A percentile compares a stretch with the other conserved stretches of the same genome.
phyloP scores from a whole-genome alignment of 176 grass and related monocot species.

The Zizania latifolia region DNA sequence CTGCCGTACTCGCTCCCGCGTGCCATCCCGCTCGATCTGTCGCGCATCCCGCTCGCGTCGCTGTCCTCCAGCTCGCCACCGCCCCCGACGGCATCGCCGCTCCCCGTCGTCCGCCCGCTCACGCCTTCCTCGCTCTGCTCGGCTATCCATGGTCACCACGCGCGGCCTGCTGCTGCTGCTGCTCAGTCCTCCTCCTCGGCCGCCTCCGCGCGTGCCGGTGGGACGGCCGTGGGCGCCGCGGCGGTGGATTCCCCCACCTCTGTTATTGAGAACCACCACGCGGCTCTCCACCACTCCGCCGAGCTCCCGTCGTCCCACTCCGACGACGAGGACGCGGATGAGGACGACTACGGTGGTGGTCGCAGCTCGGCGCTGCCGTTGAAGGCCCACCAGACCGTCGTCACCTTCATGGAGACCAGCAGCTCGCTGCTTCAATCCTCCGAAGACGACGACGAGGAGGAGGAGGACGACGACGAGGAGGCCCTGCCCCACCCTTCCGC shows the following conservation, averaged over 20 bases:
- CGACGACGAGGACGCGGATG: constrained; percentile 22
- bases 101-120: constrained; percentile 86
- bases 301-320: constrained; percentile 60
- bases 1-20: constrained; percentile 73
- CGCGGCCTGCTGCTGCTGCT: background rate
- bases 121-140: constrained; percentile 46
- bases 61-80: constrained; percentile 25
- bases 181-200: background rate
- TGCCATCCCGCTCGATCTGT: constrained; percentile 79
- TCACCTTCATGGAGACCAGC: constrained; percentile 47
- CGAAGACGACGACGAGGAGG: constrained; percentile 12
- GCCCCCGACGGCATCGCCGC: constrained; percentile 20
- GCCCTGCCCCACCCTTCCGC: background rate
- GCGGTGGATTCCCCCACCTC: constrained; percentile 67
- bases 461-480: background rate
- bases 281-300: constrained; percentile 57
- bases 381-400: constrained; percentile 11
- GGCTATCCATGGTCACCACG: constrained; percentile 17
- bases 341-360: background rate
- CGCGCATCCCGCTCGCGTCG: constrained; percentile 72
- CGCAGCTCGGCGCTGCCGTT: background rate
- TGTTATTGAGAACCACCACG: constrained; percentile 82
- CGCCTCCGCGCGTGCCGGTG: background rate
- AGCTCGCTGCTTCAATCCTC: constrained; percentile 46
- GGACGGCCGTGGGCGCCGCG: background rate